Percentiles rank a stretch among this genome's conserved stretches.
phyloP scores from a whole-genome alignment of 306 rosid species.

The Cicer cuneatum region DNA sequence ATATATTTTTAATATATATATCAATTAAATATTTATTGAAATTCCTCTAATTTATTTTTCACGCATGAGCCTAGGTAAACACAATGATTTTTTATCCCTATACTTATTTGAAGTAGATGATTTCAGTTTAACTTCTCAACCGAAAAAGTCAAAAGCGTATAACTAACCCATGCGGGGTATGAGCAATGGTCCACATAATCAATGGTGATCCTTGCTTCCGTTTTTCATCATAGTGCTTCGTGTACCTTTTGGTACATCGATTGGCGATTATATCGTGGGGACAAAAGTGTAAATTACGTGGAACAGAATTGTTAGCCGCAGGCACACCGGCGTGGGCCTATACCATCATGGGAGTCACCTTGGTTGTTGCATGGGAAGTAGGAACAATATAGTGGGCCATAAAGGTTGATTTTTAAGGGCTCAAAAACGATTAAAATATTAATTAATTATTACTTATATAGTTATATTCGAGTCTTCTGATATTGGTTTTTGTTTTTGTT shows the following conservation, averaged over 20 bases:
- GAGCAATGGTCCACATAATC: constrained; percentile 56
- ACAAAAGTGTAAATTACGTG: constrained; percentile 49
- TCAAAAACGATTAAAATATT: constrained; percentile 5
- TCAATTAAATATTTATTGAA: not conserved
- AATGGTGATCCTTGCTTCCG: constrained; percentile 51
- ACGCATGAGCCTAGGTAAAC: constrained; percentile 23
- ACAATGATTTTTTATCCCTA: constrained; percentile 45
- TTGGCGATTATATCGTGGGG: constrained; percentile 49
- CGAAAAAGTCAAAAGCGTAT: constrained; percentile 51
- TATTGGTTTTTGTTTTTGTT: not conserved
- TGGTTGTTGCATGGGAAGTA: constrained; percentile 51
- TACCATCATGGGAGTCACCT: constrained; percentile 66
- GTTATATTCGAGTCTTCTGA: not conserved
- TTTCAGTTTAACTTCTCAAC: constrained; percentile 50
- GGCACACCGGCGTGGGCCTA: constrained; percentile 64
- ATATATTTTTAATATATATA: too few species aligned
- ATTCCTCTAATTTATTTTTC: not conserved
- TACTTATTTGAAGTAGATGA: constrained; percentile 38
- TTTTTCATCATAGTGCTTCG: constrained; percentile 52
- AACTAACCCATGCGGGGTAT: constrained; percentile 46
- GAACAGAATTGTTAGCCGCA: constrained; percentile 1
- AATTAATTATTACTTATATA: not conserved
- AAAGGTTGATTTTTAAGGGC: constrained; percentile 34
- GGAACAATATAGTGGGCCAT: constrained; percentile 16
- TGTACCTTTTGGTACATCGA: constrained; percentile 56